phyloP scores from a whole-genome alignment of 2,329 filamentous ascomycete species.

The Stagonosporopsis cucurbitacearum region DNA sequence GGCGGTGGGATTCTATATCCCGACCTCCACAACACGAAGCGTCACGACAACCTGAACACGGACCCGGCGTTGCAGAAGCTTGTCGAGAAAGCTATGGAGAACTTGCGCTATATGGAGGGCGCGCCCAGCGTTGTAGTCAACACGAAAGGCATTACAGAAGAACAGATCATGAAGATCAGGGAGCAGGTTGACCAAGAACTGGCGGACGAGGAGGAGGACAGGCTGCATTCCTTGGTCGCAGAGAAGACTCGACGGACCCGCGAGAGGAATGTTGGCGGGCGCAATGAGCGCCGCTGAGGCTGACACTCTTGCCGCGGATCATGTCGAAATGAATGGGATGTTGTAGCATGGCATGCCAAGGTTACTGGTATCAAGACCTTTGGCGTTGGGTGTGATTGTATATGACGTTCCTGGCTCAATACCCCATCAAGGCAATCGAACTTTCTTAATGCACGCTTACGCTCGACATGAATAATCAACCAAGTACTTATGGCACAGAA shows the following conservation, averaged over 20 bases:
- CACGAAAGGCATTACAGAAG: conserved; percentile 79
- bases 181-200: conserved; percentile 72
- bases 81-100: conserved; percentile 79
- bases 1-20: conserved; percentile 76
- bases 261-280: conserved; percentile 55
- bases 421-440: conserved; percentile 6
- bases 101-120: conserved; percentile 82
- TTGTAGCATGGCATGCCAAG: background rate
- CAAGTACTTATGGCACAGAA: background rate
- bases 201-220: conserved; percentile 68
- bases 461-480: background rate
- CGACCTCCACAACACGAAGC: conserved; percentile 77
- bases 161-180: conserved; percentile 61
- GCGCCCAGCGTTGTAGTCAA: conserved; percentile 80
- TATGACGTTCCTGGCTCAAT: background rate
- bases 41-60: conserved; percentile 78
- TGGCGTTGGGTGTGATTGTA: conserved; percentile 1
- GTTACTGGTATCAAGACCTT: conserved; percentile 1
- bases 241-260: conserved; percentile 49
- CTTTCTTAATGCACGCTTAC: background rate
- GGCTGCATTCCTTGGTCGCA: conserved; percentile 63
- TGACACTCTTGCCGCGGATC: background rate
- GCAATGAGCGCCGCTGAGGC: conserved; percentile 48
- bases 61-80: conserved; percentile 77
- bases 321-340: background rate